Evolutionary conservation across 108 stramenopile species (phyloP), one percentile per base, ranked within the genome.

Genomic region (Nannochloropsis oceanica): DNA sequence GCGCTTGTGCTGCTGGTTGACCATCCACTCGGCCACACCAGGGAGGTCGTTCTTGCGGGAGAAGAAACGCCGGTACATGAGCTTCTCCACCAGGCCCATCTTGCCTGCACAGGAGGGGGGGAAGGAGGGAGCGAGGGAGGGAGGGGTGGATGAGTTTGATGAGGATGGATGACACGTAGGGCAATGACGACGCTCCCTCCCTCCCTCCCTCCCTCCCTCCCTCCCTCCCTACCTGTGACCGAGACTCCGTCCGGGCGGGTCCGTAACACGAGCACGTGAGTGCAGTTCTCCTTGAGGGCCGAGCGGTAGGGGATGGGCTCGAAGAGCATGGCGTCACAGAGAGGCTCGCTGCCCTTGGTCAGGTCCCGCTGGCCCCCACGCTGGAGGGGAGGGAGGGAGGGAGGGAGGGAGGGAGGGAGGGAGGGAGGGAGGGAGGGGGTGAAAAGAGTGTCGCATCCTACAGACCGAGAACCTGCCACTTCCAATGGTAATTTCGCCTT

Each of bases 301-400:
- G 93, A 81, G 27, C 91, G 90, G 86, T 93, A 97, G 26, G 97
- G 97, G 44, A 97, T 85, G 13, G 96, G 95, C 87, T 93, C 94
- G 87, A 92, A 96, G 8, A 97, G 79, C 84, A 96, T 86, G 12
- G 95, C 95, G 87, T 97, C 97, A 44, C 93, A 95, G 81, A 96
- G 81, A 13, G 95, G 95, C 83, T 97, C 95, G 81, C 92, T 90
- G 14, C 88, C 90, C 79, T 87, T 87, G 27, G 89, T 83, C 18
- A 89, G 26, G 81, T 90, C 86, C 59, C 94, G 94, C 24, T 87
- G 84, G 1, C 93, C 43, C 73, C 44, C 27, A 12, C 82, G 12
- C 27, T 11, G 22, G 80, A 12, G 84, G 13, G n/a, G 73, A 27
- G 0, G 73, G 84, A 2, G 42, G 84, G 27, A 13, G 27, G 73